Conservation (phyloP, 306 rosid species). For the Sicyos baderoa region DNA sequence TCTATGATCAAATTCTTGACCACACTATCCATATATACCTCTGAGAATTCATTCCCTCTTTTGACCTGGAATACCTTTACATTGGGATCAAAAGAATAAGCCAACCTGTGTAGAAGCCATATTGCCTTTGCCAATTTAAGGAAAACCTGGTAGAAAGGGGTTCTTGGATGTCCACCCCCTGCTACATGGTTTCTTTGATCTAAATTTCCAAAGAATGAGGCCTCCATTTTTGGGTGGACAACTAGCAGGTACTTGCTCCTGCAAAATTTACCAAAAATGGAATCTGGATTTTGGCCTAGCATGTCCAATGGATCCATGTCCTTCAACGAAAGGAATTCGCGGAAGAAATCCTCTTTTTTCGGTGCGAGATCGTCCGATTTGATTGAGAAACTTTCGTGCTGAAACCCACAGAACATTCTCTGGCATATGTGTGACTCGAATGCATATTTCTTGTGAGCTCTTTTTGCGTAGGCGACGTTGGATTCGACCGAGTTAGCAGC, state of each 20-base stretch:
- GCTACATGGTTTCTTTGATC: slow-evolving; percentile 77
- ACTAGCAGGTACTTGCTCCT: slow-evolving; percentile 79
- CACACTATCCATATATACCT: slow-evolving; percentile 89
- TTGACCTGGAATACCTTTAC: slow-evolving; percentile 89
- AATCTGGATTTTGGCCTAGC: slow-evolving; percentile 93
- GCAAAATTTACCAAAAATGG: slow-evolving; percentile 81
- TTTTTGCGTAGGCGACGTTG: slow-evolving; percentile 64
- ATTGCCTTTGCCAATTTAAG: slow-evolving; percentile 78
- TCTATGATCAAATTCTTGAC: slow-evolving; percentile 71
- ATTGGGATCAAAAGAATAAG: slow-evolving; percentile 68
- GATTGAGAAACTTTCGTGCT: slow-evolving; percentile 69
- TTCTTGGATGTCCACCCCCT: slow-evolving; percentile 97
- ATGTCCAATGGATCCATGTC: slow-evolving; percentile 90
- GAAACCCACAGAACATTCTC: slow-evolving; percentile 89
- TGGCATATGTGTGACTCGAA: slow-evolving; percentile 95
- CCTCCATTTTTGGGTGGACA: slow-evolving; percentile 95
- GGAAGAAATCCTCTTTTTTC: slow-evolving; percentile 66
- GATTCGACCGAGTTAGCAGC: slow-evolving; percentile 91
- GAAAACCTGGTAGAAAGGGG: slow-evolving; percentile 92
- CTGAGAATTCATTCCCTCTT: slow-evolving; percentile 83
- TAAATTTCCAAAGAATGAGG: slow-evolving; percentile 85
- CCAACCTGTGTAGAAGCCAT: slow-evolving; percentile 92
- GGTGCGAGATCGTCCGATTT: slow-evolving; percentile 42
- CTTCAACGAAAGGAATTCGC: slow-evolving; percentile 72
- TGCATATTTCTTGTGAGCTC: slow-evolving; percentile 98